Evolutionary conservation across 2,329 filamentous ascomycete genomes (phyloP), one percentile per base, ranked within the genome.

Genomic region (Venturia oleaginea): DNA sequence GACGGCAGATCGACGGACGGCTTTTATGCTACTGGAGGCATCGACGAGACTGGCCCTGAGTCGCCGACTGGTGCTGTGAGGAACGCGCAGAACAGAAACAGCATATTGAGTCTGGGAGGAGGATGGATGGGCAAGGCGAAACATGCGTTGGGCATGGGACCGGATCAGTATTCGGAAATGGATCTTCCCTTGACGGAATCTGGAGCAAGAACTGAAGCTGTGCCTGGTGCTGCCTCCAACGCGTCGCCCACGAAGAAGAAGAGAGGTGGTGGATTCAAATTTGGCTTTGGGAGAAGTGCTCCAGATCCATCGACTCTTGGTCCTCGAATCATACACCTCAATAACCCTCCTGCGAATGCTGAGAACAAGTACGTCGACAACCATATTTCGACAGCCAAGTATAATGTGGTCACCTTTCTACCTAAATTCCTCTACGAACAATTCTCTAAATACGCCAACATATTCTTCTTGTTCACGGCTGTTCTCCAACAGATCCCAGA

Each of bases 391-490:
- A 99, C 94, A 6, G 89, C 94, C 68, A 99, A 99, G 77, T 99
- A 99, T 84, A 99, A 97, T 75, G 71, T 91, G 72, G 82, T 90
- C 64, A 96, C 92, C 24, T 99, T 99, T 76, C 74, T 97, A 22
- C 94, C 94, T 61, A 99, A 99, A 77, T 99, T 99, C 77, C 81
- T 99, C 65, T 92, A 93, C 75, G 94, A 99, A 76, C 94, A 99
- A 75, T 99, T 99, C 78, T 97, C 92, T 67, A 99, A 97, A 81
- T 96, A 97, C 77, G 94, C 94, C 80, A 99, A 99, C 78, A 78
- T 99, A 72, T 99, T 99, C 81, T 99, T 99, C 89, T 84, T 99
- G 74, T 97, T 99, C 76, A 99, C 94, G 43, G 92, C 94, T 19
- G 87, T 86, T 48, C 80, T 99, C 57, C 94, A 99, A 79, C 94